Evolutionary conservation across 2,329 filamentous ascomycete species (phyloP).

Genomic region (Colletotrichum liaoningense): DNA sequence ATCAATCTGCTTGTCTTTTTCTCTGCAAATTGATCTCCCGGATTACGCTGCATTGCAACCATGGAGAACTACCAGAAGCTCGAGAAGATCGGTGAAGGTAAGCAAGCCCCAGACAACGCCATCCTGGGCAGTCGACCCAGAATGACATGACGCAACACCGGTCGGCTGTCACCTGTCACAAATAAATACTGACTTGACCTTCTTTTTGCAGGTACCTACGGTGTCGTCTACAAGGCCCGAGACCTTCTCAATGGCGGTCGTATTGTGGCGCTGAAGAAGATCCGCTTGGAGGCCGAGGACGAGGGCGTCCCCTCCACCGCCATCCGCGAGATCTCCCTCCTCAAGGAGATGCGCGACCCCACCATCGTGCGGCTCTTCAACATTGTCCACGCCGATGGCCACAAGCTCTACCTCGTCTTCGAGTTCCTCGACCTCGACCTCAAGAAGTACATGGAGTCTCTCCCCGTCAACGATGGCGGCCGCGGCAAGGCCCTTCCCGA

Average conservation of each 20-base stretch:
- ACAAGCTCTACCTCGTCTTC: slow-evolving; percentile 94
- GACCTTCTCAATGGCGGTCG: slow-evolving; percentile 85
- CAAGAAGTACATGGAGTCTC: slow-evolving; percentile 96
- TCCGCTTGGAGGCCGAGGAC: slow-evolving; percentile 93
- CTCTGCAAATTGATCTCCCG: not conserved
- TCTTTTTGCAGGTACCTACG: slow-evolving; percentile 80
- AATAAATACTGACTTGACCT: not conserved
- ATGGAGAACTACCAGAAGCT: slow-evolving; percentile 99
- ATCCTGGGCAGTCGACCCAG: not conserved
- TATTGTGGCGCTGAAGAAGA: slow-evolving; percentile 95
- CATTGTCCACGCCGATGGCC: slow-evolving; percentile 93
- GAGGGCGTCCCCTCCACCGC: slow-evolving; percentile 93
- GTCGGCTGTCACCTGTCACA: not conserved
- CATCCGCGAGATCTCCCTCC: slow-evolving; percentile 92
- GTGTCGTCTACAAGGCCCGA: slow-evolving; percentile 93
- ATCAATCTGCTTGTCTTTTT: not conserved
- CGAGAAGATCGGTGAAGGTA: slow-evolving; percentile 96
- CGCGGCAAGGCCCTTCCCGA: slow-evolving; percentile 88
- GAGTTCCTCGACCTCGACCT: slow-evolving; percentile 92
- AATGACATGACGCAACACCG: slow-evolving; percentile 9
- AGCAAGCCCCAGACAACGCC: slow-evolving; percentile 41
- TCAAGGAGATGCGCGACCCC: slow-evolving; percentile 94
- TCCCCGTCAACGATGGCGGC: slow-evolving; percentile 86
- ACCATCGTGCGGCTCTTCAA: slow-evolving; percentile 91
- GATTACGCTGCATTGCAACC: slow-evolving; percentile 29